These are phyloP conservation scores for Symbiodinium pilosum DNA, from an alignment of 73 alveolate species.

Conservation along the genomic window DNA sequence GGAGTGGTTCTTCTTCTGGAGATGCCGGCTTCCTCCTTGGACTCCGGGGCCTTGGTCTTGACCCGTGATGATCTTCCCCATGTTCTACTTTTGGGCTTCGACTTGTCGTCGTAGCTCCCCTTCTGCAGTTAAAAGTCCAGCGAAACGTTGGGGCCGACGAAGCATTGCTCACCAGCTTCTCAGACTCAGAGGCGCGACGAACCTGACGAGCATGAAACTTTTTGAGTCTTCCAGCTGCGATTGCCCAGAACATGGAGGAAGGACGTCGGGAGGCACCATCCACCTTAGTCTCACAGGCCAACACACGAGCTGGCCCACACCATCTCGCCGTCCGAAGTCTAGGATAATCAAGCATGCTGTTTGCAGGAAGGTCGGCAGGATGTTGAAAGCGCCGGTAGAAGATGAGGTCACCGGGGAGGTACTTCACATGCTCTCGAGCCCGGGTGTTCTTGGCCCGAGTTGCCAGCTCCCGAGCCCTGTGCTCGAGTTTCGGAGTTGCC, in stretches of 20 bases:
- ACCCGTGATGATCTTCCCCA: neutral
- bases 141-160: neutral
- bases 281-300: conserved; percentile 1
- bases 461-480: neutral
- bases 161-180: neutral
- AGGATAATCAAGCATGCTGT: neutral
- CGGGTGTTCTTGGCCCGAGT: neutral
- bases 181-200: conserved; percentile 1
- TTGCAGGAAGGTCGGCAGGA: neutral
- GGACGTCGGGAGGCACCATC: neutral
- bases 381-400: neutral
- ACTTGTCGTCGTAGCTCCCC: neutral
- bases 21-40: neutral
- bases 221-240: neutral
- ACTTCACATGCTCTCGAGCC: neutral
- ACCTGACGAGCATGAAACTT: neutral
- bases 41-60: too few species aligned
- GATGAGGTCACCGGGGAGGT: conserved; percentile 22
- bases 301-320: conserved; percentile 12
- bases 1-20: neutral
- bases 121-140: conserved; percentile 28
- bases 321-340: neutral
- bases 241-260: neutral
- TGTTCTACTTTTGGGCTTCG: neutral
- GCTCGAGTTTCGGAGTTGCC: too few species aligned